Evolutionary conservation across 2,329 filamentous ascomycete genomes (phyloP).

Genomic region (Ophiostoma montium): DNA sequence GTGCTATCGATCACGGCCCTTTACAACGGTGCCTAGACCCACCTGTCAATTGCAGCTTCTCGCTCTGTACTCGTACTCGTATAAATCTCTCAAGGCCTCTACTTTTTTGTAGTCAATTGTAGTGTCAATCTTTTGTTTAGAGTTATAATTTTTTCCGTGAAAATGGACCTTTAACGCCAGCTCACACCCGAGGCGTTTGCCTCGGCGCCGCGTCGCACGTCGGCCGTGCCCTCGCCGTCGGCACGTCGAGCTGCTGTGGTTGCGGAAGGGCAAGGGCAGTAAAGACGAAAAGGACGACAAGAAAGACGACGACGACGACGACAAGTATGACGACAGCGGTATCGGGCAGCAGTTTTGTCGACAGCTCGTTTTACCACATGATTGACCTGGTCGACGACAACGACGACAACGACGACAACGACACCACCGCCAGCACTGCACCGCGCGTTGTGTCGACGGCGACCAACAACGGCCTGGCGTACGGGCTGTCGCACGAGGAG

Average conservation of each 20-base stretch:
- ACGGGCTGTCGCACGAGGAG: slow-evolving; percentile 19
- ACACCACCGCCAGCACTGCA: too few species aligned
- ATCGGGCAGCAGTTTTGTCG: slow-evolving; percentile 24
- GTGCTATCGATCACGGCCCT: too few species aligned
- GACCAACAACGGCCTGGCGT: slow-evolving; percentile 19
- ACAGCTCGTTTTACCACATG: slow-evolving; percentile 25
- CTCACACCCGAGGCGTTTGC: slow-evolving; percentile 16
- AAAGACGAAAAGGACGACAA: slow-evolving; percentile 15
- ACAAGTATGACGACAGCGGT: slow-evolving; percentile 11
- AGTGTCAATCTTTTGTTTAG: too few species aligned
- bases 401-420: slow-evolving; percentile 8
- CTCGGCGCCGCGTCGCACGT: slow-evolving; percentile 13
- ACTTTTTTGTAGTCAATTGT: not conserved
- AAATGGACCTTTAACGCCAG: slow-evolving; percentile 13
- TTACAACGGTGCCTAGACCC: too few species aligned
- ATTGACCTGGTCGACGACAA: slow-evolving; percentile 13
- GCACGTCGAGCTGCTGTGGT: slow-evolving; percentile 21
- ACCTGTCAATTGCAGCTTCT: not conserved
- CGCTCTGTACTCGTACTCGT: not conserved
- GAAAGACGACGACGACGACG: too few species aligned
- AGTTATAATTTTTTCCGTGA: not conserved
- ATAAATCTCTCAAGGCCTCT: not conserved
- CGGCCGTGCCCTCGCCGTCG: slow-evolving; percentile 23
- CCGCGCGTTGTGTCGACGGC: slow-evolving; percentile 19
- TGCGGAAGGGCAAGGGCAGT: slow-evolving; percentile 16